Conservation (phyloP, 768 basidiomycete genomes). For the Tricholoma bakamatsutake region DNA sequence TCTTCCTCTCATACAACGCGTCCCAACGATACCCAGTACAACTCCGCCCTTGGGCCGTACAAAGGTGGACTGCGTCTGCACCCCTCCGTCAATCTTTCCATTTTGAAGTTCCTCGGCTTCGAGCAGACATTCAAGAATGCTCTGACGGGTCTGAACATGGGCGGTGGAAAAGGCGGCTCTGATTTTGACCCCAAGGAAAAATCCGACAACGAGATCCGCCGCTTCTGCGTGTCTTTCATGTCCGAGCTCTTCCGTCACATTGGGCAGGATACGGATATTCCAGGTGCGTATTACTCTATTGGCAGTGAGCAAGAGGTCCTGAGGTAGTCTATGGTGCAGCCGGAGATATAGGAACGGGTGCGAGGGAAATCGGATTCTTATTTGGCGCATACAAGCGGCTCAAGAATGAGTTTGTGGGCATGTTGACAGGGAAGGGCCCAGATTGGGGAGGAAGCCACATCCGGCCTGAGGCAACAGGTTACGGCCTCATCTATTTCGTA, state of each 20-base stretch:
- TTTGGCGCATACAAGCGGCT: conserved; percentile 76
- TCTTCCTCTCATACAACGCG: neutral
- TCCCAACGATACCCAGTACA: conserved; percentile 40
- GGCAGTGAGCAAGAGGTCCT: neutral
- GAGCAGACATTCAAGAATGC: conserved; percentile 83
- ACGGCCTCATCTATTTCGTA: conserved; percentile 74
- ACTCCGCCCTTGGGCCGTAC: conserved; percentile 74
- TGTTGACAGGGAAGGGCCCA: conserved; percentile 69
- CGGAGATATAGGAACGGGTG: conserved; percentile 71
- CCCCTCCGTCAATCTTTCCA: conserved; percentile 74
- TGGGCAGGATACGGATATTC: conserved; percentile 70
- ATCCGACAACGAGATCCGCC: conserved; percentile 65
- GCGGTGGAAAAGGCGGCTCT: conserved; percentile 73
- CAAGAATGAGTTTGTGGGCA: conserved; percentile 62
- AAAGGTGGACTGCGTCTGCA: conserved; percentile 76
- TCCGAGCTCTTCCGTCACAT: conserved; percentile 67
- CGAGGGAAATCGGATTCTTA: conserved; percentile 69
- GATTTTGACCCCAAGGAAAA: conserved; percentile 84
- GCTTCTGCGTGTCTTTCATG: conserved; percentile 72
- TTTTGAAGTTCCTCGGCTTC: conserved; percentile 81
- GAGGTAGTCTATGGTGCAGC: conserved; percentile 22
- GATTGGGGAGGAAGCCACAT: conserved; percentile 70
- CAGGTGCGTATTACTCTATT: conserved; percentile 28
- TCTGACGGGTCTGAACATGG: conserved; percentile 70
- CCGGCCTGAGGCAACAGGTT: conserved; percentile 69